Conservation (phyloP, 129 eudicot genomes). For the Flaveria linearis region DNA sequence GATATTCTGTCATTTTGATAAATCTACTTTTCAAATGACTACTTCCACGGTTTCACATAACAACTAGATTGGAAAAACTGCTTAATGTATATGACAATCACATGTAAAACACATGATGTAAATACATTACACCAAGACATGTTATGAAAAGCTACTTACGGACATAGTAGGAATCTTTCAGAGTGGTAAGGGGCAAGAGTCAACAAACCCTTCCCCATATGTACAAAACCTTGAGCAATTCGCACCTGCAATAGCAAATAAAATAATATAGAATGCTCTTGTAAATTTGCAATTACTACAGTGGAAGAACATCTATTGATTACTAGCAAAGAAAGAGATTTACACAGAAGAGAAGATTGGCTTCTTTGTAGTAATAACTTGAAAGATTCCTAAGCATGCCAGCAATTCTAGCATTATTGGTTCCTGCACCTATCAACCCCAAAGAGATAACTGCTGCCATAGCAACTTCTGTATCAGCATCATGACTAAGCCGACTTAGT, state of each 20-base stretch:
- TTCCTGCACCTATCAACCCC: slow-evolving; percentile 98
- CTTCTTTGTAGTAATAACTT: slow-evolving; percentile 96
- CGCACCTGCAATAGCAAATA: slow-evolving; percentile 62
- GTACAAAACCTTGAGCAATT: slow-evolving; percentile 97
- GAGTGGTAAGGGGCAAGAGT: slow-evolving; percentile 94
- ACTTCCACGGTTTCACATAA: neutral
- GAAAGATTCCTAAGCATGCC: slow-evolving; percentile 99
- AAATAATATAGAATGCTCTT: neutral
- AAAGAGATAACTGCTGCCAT: slow-evolving; percentile 89
- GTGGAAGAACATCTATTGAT: neutral
- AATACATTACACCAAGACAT: neutral
- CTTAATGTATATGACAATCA: neutral
- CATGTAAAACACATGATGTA: neutral
- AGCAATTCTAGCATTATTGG: slow-evolving; percentile 97
- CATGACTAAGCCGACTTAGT: slow-evolving; percentile 93
- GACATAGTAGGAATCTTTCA: slow-evolving; percentile 82
- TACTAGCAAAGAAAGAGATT: neutral
- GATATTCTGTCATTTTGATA: neutral
- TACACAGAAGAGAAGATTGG: slow-evolving; percentile 95
- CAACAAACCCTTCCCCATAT: slow-evolving; percentile 91
- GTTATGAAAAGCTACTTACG: slow-evolving; percentile 54
- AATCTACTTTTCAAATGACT: neutral
- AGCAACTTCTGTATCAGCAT: slow-evolving; percentile 96
- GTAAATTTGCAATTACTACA: neutral
- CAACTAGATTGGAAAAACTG: neutral